A percentile compares a stretch with the other conserved stretches of the same genome.
Conservation (phyloP, 257 asterid species). For the Linderniella brevidens region DNA sequence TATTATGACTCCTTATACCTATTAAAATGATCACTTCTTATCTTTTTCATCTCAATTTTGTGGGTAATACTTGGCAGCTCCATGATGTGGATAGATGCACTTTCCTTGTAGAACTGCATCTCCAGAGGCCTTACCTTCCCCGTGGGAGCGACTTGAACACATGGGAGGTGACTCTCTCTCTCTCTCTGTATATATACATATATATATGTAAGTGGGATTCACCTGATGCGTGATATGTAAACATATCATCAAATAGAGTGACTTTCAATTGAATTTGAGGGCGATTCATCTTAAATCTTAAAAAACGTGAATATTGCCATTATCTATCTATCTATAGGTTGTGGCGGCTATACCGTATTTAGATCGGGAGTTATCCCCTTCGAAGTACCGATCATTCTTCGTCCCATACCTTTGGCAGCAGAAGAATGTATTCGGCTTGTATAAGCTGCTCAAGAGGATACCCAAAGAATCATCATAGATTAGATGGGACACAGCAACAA, state of each 20-base stretch:
- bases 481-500: too few relatives aligned
- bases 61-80: conserved; percentile 30
- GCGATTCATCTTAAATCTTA: conserved; percentile 10
- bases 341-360: conserved; percentile 86
- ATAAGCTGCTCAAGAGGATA: conserved; percentile 66
- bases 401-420: conserved; percentile 77
- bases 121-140: conserved; percentile 58
- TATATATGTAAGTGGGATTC: too few relatives aligned
- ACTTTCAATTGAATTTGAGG: too few relatives aligned
- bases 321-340: conserved; percentile 29
- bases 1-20: too few relatives aligned
- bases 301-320: too few relatives aligned
- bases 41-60: conserved; percentile 2
- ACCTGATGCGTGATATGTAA: too few relatives aligned
- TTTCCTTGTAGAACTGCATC: conserved; percentile 75
- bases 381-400: conserved; percentile 73
- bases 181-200: conserved; percentile 3
- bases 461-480: conserved; percentile 18
- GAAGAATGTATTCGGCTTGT: conserved; percentile 73
- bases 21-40: too few relatives aligned
- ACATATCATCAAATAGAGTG: too few relatives aligned
- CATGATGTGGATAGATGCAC: conserved; percentile 61
- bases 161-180: conserved; percentile 63
- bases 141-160: conserved; percentile 80
- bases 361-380: conserved; percentile 87